Conservation (phyloP, 2,329 filamentous ascomycete genomes). For the Exophiala sideris region DNA sequence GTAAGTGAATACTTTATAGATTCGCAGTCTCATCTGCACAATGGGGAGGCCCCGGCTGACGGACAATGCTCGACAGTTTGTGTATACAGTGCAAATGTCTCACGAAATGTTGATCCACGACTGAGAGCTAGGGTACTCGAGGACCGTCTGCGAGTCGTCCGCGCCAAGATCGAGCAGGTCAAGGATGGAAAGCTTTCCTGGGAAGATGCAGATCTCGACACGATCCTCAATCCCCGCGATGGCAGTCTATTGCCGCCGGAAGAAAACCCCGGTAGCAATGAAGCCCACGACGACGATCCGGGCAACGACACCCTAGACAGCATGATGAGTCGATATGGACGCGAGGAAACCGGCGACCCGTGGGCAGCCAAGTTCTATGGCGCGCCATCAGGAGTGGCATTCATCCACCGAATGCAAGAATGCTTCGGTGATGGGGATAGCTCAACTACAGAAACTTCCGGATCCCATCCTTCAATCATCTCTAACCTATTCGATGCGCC, state of each 20-base stretch:
- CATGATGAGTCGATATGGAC: slow-evolving; percentile 22
- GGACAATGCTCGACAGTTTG: not conserved
- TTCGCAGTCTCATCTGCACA: too few relatives aligned
- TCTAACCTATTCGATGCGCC: slow-evolving; percentile 23
- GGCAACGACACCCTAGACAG: slow-evolving; percentile 19
- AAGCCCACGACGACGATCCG: slow-evolving; percentile 1
- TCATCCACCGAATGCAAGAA: slow-evolving; percentile 19
- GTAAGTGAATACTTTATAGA: too few relatives aligned
- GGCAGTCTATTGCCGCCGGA: slow-evolving; percentile 16
- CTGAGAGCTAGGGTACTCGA: slow-evolving; percentile 17
- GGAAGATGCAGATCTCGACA: slow-evolving; percentile 3
- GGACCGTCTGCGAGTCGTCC: slow-evolving; percentile 15
- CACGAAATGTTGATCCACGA: too few relatives aligned
- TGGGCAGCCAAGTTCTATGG: slow-evolving; percentile 20
- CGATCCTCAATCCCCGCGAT: slow-evolving; percentile 11
- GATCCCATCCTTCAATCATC: slow-evolving; percentile 2
- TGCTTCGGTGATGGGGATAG: slow-evolving; percentile 4
- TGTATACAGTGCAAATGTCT: slow-evolving; percentile 1
- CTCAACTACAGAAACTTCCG: slow-evolving; percentile 3
- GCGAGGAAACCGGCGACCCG: slow-evolving; percentile 5
- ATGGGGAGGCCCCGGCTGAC: not conserved
- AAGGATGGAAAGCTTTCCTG: too few relatives aligned
- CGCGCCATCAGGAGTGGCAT: slow-evolving; percentile 19
- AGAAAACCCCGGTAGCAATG: slow-evolving; percentile 12
- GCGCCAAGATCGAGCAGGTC: slow-evolving; percentile 5